Base-by-base conservation (phyloP, 148 eudicot species). In the Persicaria tinctoria region DNA sequence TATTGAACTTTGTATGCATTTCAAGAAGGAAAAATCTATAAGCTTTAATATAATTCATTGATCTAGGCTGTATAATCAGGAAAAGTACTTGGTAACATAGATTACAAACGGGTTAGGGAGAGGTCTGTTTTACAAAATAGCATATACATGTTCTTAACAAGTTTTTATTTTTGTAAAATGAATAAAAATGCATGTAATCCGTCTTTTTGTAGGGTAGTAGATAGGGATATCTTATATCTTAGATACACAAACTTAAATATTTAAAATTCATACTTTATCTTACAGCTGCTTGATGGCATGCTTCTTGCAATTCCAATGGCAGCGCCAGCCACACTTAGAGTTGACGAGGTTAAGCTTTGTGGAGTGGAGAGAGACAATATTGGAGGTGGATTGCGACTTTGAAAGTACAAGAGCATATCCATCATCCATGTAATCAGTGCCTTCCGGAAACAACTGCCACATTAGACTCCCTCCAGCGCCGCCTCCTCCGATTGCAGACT, bases 371-470 rank as follows among this genome's bases (percentile, higher is more conserved):
- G 74, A 48, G 63, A 88, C 86, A 57, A 88, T 60, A 38, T 80
- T 71, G 32, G 76, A 82, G 12, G 82, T 86, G 45, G 83, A 80
- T 32, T 83, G 84, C 57, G 85, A 75, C 23, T 84, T 79, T 79
- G 85, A 79, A 54, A 87, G 82, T 69, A 86, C 78, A 8, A 81
- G 68, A 18, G 88, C 83, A 60, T 81, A 88, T 46, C 74, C 69
- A 70, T 86, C 88, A 3, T 86, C 66, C 17, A 81, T 84, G 74
- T 85, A 77, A 63, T 85, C 84, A 64, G 82, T 78, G 73, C 80
- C 87, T 77, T 83, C 85, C 41, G 79, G 80, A 80, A 89, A 51
- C 59, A 86, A 72, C 78, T 86, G 92, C 92, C 92, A 85, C 73
- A 86, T 76, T 68, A 86, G 69, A 59, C 83, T 75, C 77, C 90